Percentiles rank a stretch among this genome's conserved stretches.
Conservation (phyloP, 139 green algal genomes). For the Chlorella sorokiniana region DNA sequence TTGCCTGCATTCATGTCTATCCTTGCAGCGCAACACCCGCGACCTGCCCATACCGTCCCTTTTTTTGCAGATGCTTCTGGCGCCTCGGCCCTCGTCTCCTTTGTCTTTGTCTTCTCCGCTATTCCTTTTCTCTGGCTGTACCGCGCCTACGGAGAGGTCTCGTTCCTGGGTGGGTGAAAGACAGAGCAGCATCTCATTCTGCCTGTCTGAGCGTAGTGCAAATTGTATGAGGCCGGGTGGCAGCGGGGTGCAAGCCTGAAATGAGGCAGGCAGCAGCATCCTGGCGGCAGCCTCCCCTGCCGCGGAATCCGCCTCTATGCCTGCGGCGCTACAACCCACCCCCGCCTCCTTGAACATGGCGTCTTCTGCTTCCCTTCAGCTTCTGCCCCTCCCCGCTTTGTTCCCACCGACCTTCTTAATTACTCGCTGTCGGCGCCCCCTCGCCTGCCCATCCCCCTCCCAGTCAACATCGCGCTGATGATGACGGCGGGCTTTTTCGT, state of each 20-base stretch:
- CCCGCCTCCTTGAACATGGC: too few relatives aligned
- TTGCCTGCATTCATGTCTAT: background rate
- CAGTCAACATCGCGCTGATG: slow-evolving; percentile 86
- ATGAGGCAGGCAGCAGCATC: too few relatives aligned
- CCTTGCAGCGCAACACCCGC: too few relatives aligned
- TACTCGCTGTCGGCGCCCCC: background rate
- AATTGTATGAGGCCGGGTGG: background rate
- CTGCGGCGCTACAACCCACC: too few relatives aligned
- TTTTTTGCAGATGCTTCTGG: slow-evolving; percentile 62
- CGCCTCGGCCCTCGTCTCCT: slow-evolving; percentile 71
- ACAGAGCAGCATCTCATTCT: background rate
- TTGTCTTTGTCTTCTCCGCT: slow-evolving; percentile 77
- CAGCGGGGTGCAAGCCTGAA: too few relatives aligned
- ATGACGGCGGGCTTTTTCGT: slow-evolving; percentile 89
- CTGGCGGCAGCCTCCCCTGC: too few relatives aligned
- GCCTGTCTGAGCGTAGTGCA: background rate
- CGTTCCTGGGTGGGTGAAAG: slow-evolving; percentile 30
- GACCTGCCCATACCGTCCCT: too few relatives aligned
- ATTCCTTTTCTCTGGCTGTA: slow-evolving; percentile 89
- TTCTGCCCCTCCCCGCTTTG: too few relatives aligned
- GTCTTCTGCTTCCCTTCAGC: too few relatives aligned
- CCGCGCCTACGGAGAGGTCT: slow-evolving; percentile 61
- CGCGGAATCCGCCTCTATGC: too few relatives aligned
- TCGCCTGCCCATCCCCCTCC: background rate
- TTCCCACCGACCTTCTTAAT: too few relatives aligned